These are phyloP conservation scores for Cudoniella acicularis DNA, from an alignment of 495 filamentous ascomycete genomes.

Conservation along the genomic window DNA sequence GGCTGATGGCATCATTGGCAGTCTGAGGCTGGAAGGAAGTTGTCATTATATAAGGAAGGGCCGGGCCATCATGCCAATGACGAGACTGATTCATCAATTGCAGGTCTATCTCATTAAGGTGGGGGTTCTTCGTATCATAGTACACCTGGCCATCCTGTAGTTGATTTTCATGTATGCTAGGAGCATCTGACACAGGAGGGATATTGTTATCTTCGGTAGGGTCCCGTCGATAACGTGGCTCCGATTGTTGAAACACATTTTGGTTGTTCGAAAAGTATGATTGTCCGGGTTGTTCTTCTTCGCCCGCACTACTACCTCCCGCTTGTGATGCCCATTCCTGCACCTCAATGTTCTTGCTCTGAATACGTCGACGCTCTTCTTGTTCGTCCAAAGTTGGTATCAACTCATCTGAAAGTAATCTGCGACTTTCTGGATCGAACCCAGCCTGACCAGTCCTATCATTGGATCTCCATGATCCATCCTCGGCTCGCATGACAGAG, in stretches of 20 bases:
- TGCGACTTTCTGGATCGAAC: slow-evolving; percentile 24
- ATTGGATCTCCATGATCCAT: slow-evolving; percentile 18
- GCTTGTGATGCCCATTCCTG: slow-evolving; percentile 25
- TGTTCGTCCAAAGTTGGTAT: slow-evolving; percentile 27
- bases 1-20: slow-evolving; percentile 48
- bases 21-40: slow-evolving; percentile 37
- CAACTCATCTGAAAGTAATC: slow-evolving; percentile 9
- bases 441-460: slow-evolving; percentile 26
- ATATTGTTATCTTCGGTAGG: slow-evolving; percentile 12
- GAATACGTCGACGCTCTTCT: slow-evolving; percentile 21
- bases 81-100: slow-evolving; percentile 41
- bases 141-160: slow-evolving; percentile 44
- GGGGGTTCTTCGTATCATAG: slow-evolving; percentile 31
- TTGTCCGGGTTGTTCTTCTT: slow-evolving; percentile 7
- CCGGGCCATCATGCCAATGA: slow-evolving; percentile 45
- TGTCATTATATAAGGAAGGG: slow-evolving; percentile 35
- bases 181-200: slow-evolving; percentile 17
- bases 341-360: slow-evolving; percentile 24
- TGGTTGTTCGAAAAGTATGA: slow-evolving; percentile 12
- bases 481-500: slow-evolving; percentile 11
- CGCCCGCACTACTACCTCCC: slow-evolving; percentile 14
- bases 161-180: slow-evolving; percentile 33
- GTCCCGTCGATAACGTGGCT: background rate
- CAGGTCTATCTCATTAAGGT: slow-evolving; percentile 39
- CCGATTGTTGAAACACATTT: background rate